Conservation (phyloP, 2,329 filamentous ascomycete species). For the Cladosporium sp. region DNA sequence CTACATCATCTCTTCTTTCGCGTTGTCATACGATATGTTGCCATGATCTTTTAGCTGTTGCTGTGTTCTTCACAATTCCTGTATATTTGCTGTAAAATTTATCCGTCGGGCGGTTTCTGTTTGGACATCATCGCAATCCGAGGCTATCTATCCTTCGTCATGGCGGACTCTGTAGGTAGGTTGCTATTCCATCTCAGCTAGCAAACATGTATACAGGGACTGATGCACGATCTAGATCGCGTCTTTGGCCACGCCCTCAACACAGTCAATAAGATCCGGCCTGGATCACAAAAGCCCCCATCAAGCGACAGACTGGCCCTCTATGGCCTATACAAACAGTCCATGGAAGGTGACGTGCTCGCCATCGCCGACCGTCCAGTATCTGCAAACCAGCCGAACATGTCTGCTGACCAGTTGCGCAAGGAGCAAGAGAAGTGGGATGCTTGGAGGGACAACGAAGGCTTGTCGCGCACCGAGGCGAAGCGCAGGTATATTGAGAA, state of each 20-base stretch:
- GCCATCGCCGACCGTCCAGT: constrained; percentile 87
- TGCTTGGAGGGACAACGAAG: constrained; percentile 88
- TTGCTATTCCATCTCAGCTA: background rate
- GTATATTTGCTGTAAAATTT: background rate
- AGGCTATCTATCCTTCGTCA: background rate
- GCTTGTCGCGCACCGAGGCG: constrained; percentile 83
- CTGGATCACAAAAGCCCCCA: constrained; percentile 85
- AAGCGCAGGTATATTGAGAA: constrained; percentile 93
- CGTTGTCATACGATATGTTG: background rate
- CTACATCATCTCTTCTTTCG: background rate
- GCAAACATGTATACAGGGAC: background rate
- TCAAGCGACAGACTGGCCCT: constrained; percentile 81
- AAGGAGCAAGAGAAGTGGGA: constrained; percentile 61
- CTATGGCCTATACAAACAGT: constrained; percentile 98
- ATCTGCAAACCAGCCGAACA: constrained; percentile 20
- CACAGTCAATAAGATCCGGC: constrained; percentile 97
- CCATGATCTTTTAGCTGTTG: background rate
- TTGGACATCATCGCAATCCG: background rate
- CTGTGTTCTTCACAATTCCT: background rate
- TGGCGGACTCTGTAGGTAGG: constrained; percentile 19
- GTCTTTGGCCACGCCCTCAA: constrained; percentile 99
- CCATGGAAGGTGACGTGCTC: constrained; percentile 97
- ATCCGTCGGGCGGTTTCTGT: background rate
- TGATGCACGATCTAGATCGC: constrained; percentile 64
- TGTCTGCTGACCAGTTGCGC: constrained; percentile 28